Evolutionary conservation across 805 yeast species (phyloP).

Genomic region (Yarrowia deformans): DNA sequence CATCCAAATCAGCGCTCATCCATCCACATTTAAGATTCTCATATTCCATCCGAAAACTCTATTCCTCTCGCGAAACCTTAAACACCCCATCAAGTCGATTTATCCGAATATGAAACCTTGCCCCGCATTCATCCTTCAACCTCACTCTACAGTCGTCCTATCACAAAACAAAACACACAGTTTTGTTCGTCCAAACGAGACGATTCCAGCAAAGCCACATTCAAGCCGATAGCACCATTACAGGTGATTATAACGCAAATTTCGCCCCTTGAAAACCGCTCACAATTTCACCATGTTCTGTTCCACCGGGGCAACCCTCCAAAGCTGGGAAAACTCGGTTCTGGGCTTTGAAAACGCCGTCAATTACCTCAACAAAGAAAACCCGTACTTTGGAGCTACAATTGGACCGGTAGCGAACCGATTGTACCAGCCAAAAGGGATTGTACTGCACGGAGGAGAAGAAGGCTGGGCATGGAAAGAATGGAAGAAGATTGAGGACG

Average conservation of each 20-base stretch:
- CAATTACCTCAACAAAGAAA: not conserved
- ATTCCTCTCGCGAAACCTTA: not conserved
- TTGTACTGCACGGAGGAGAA: constrained; percentile 9
- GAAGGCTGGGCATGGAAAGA: constrained; percentile 2
- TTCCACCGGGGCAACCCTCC: constrained; percentile 1
- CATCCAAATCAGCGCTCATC: no score
- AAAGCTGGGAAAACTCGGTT: not conserved
- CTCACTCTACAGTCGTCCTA: not conserved
- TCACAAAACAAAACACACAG: not conserved
- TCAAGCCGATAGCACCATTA: no score
- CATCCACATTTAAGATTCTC: not conserved
- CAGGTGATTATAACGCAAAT: no score
- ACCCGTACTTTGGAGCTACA: constrained; percentile 24
- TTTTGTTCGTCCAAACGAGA: not conserved
- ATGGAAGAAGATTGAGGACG: not conserved
- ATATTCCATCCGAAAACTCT: not conserved
- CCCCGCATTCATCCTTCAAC: not conserved
- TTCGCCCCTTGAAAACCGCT: no score
- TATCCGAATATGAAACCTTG: constrained; percentile 7
- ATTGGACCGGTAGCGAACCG: constrained; percentile 19
- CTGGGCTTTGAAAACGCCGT: constrained; percentile 4
- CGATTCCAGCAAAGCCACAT: not conserved
- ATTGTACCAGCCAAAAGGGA: not conserved
- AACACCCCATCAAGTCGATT: constrained; percentile 2
- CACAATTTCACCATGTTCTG: not conserved